Percentiles rank a stretch among this genome's conserved stretches.
These are phyloP conservation scores for Penicillium rolfsii DNA, from an alignment of 2,329 filamentous ascomycete genomes.

Conservation along the genomic window DNA sequence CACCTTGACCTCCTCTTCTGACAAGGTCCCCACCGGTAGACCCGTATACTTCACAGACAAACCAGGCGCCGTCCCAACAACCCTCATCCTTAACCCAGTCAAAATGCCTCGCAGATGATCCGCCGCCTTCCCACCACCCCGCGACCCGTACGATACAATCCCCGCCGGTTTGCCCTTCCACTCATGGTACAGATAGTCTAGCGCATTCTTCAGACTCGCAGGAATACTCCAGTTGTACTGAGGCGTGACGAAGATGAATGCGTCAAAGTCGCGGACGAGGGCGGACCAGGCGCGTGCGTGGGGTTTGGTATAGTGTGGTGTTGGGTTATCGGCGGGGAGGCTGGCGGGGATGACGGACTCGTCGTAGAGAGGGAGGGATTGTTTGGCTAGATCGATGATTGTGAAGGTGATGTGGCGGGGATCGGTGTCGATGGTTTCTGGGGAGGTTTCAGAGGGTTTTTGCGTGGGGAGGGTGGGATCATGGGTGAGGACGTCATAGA, in stretches of 20 bases:
- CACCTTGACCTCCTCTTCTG: conserved; percentile 31
- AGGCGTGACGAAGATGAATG: conserved; percentile 49
- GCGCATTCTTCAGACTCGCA: conserved; percentile 62
- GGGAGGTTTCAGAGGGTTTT: conserved; percentile 4
- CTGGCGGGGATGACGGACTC: conserved; percentile 44
- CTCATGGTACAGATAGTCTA: conserved; percentile 64
- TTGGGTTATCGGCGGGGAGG: conserved; percentile 32
- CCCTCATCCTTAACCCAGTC: conserved; percentile 41
- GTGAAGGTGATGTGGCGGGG: conserved; percentile 29
- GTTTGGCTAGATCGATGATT: conserved; percentile 38
- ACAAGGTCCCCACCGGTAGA: conserved; percentile 23
- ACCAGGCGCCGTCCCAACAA: conserved; percentile 33
- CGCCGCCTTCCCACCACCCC: conserved; percentile 45
- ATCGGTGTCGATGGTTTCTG: conserved; percentile 19
- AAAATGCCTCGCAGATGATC: conserved; percentile 42
- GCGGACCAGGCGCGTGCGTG: conserved; percentile 45
- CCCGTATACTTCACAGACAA: conserved; percentile 37
- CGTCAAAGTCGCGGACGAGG: conserved; percentile 39
- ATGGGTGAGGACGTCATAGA: conserved; percentile 33
- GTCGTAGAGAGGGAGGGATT: conserved; percentile 44
- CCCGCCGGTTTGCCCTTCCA: conserved; percentile 59
- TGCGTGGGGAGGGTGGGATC: conserved; percentile 25
- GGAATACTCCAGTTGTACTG: conserved; percentile 61
- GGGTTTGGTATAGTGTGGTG: conserved; percentile 39
- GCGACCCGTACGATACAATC: conserved; percentile 59